Evolutionary conservation across 108 stramenopile genomes (phyloP).

Genomic region (Thalassiosira profunda): DNA sequence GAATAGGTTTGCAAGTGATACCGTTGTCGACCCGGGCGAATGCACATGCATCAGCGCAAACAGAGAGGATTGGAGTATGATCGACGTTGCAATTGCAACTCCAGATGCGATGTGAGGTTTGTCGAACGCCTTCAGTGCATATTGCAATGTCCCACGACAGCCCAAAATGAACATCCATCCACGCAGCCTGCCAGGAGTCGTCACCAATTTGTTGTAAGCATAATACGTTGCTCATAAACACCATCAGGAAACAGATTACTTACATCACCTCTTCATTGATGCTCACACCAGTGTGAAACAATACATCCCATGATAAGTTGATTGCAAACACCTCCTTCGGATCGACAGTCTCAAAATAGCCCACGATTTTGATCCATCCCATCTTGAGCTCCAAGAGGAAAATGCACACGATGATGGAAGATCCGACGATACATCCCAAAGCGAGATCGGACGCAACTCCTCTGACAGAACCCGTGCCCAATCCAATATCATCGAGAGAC

Average conservation of each 20-base stretch:
- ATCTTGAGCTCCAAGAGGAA: conserved; percentile 22
- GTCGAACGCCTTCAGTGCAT: conserved; percentile 8
- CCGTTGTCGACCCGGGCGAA: conserved; percentile 35
- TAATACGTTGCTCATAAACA: neutral
- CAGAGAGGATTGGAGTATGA: conserved; percentile 32
- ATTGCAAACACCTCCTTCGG: conserved; percentile 19
- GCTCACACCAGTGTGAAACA: conserved; percentile 44
- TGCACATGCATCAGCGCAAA: conserved; percentile 35
- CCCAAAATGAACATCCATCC: conserved; percentile 44
- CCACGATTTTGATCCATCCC: conserved; percentile 42
- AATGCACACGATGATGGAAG: conserved; percentile 20
- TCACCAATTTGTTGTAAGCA: too few species aligned
- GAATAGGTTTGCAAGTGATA: conserved; percentile 36
- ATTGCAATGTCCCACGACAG: neutral
- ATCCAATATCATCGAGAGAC: conserved; percentile 24
- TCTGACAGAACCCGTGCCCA: neutral
- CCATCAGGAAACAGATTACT: neutral
- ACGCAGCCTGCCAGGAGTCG: conserved; percentile 17
- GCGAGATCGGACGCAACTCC: conserved; percentile 13
- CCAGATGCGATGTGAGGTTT: neutral
- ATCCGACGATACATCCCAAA: conserved; percentile 30
- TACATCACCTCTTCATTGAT: conserved; percentile 50
- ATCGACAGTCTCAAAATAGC: conserved; percentile 31
- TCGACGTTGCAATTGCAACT: conserved; percentile 22
- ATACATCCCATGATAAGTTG: conserved; percentile 39